Conservation (phyloP, 257 asterid genomes). For the Petunia secreta region DNA sequence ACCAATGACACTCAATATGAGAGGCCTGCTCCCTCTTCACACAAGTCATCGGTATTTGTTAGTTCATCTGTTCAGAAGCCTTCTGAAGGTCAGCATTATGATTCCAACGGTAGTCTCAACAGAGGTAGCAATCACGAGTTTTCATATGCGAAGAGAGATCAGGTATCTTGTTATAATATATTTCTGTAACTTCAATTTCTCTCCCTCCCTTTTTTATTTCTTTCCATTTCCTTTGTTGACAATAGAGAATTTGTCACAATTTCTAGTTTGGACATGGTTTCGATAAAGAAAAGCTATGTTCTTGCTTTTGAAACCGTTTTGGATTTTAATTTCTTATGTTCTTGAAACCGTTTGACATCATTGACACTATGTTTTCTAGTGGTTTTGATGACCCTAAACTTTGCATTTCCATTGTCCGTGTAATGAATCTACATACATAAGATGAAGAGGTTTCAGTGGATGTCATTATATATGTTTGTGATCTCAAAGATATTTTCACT, state of each 20-base stretch:
- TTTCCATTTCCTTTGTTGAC: background rate
- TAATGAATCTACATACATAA: no score
- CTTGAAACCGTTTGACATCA: slow-evolving; percentile 24
- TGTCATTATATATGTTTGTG: background rate
- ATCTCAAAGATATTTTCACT: background rate
- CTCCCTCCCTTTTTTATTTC: no score
- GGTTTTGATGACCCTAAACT: no score
- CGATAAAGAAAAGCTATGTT: background rate
- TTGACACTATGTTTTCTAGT: background rate
- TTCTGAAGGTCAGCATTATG: slow-evolving; percentile 47
- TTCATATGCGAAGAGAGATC: slow-evolving; percentile 46
- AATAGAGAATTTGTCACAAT: background rate
- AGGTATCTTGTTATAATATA: slow-evolving; percentile 41
- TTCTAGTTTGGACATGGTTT: background rate
- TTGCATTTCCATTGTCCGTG: no score
- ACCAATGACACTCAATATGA: slow-evolving; percentile 93
- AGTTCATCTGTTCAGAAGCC: slow-evolving; percentile 67
- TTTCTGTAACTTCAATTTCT: background rate
- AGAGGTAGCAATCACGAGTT: slow-evolving; percentile 49
- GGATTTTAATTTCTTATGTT: slow-evolving; percentile 5
- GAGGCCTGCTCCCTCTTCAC: slow-evolving; percentile 60
- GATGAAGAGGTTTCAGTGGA: background rate
- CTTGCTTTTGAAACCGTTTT: background rate
- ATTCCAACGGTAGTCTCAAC: slow-evolving; percentile 46
- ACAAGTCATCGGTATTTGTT: slow-evolving; percentile 44